Percentiles rank a stretch among this genome's conserved stretches.
These are phyloP conservation scores for Penicillium sp. DNA, from an alignment of 2,329 filamentous ascomycete genomes.

Conservation along the genomic window DNA sequence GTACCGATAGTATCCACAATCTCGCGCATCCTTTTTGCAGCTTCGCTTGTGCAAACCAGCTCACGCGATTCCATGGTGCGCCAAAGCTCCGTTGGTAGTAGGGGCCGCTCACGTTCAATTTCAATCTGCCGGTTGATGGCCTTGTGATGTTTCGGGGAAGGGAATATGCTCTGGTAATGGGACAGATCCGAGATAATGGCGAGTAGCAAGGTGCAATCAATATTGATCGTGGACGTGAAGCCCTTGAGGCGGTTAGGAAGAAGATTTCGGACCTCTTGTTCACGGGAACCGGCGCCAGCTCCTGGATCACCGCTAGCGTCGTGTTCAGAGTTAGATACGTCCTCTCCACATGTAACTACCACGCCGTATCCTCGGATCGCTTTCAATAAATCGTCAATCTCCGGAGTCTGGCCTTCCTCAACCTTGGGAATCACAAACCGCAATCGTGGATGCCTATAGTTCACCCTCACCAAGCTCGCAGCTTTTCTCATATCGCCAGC, in stretches of 20 bases:
- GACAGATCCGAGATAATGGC: conserved; percentile 76
- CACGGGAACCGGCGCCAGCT: conserved; percentile 8
- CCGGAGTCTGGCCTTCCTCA: conserved; percentile 52
- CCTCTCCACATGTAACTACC: conserved; percentile 43
- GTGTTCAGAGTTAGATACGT: conserved; percentile 19
- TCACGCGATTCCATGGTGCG: conserved; percentile 61
- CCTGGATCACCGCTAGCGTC: background rate
- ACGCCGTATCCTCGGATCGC: conserved; percentile 59
- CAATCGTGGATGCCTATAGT: conserved; percentile 64
- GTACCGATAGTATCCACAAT: conserved; percentile 70
- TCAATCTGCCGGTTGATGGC: conserved; percentile 69
- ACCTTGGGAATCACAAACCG: conserved; percentile 67
- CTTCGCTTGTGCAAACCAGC: conserved; percentile 70
- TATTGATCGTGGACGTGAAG: conserved; percentile 51
- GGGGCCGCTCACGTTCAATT: conserved; percentile 64
- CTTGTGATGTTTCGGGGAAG: conserved; percentile 60
- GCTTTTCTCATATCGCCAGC: conserved; percentile 64
- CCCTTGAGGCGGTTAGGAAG: conserved; percentile 47
- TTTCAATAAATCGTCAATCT: conserved; percentile 62
- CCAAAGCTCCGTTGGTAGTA: conserved; percentile 66
- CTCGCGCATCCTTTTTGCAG: conserved; percentile 68
- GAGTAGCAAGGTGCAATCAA: conserved; percentile 68
- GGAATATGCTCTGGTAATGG: conserved; percentile 54
- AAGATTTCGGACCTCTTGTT: conserved; percentile 36
- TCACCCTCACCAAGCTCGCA: conserved; percentile 60